phyloP scores from a whole-genome alignment of 305 asterid species.

The Fraxinus sp. region DNA sequence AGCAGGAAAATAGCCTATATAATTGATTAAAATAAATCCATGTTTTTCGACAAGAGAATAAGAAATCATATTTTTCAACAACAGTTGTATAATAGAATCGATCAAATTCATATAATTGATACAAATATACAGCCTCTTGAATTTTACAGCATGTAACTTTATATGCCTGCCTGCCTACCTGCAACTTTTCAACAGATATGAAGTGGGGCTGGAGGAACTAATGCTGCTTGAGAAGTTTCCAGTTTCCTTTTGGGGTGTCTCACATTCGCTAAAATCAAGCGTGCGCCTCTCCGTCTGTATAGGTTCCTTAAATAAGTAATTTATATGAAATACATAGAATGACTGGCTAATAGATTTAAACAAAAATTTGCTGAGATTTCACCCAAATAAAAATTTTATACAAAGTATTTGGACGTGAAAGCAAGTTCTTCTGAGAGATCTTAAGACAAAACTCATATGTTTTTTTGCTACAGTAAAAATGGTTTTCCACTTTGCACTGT shows the following conservation, averaged over 20 bases:
- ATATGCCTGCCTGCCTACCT: conserved; percentile 34
- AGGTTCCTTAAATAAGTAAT: background rate
- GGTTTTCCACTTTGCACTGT: background rate
- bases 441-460: background rate
- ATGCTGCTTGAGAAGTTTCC: conserved; percentile 35
- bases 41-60: background rate
- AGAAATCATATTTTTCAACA: background rate
- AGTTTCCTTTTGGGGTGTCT: conserved; percentile 60
- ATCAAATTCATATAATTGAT: conserved; percentile 23
- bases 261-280: conserved; percentile 90
- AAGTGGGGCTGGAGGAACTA: conserved; percentile 65
- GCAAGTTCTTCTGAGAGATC: background rate
- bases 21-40: background rate
- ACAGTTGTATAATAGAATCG: conserved; percentile 10
- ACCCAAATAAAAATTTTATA: background rate
- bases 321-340: background rate
- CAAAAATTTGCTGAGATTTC: background rate
- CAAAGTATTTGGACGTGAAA: background rate
- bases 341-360: background rate
- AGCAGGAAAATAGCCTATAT: background rate
- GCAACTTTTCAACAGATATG: conserved; percentile 73
- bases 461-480: background rate
- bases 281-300: conserved; percentile 72
- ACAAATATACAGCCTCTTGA: conserved; percentile 5
- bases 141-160: conserved; percentile 16